Conservation (phyloP, 2,329 filamentous ascomycete species). For the Fusarium sambucinum region DNA sequence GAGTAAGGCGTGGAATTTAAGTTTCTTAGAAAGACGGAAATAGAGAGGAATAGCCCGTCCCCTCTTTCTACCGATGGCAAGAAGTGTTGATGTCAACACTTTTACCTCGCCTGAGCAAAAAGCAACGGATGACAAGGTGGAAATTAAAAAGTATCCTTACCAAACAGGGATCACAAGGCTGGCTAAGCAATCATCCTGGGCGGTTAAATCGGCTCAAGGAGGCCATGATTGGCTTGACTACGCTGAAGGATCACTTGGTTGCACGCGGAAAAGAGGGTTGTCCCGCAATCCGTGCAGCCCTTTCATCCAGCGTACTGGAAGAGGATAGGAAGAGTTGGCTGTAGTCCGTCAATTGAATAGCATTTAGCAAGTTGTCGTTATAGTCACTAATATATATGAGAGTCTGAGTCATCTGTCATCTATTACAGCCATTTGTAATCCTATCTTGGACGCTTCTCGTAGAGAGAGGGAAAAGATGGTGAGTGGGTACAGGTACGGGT, state of each 20-base stretch:
- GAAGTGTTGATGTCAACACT: neutral
- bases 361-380: neutral
- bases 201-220: neutral
- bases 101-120: neutral
- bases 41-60: neutral
- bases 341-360: neutral
- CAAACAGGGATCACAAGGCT: conserved; percentile 34
- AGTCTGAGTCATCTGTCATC: neutral
- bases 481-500: neutral
- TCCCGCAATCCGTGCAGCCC: neutral
- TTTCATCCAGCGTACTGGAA: neutral
- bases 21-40: neutral
- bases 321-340: neutral
- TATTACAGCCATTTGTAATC: neutral
- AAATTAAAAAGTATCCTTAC: conserved; percentile 21
- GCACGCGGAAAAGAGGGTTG: neutral
- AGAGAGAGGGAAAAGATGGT: neutral
- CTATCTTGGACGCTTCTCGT: neutral
- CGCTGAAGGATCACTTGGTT: neutral
- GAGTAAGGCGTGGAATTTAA: neutral
- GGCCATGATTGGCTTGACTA: conserved; percentile 6
- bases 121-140: conserved; percentile 1
- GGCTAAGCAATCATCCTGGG: conserved; percentile 6
- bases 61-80: neutral
- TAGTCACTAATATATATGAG: no score